Base-by-base conservation (phyloP, 2,329 filamentous ascomycete genomes). In the Fusarium pseudonygamai region DNA sequence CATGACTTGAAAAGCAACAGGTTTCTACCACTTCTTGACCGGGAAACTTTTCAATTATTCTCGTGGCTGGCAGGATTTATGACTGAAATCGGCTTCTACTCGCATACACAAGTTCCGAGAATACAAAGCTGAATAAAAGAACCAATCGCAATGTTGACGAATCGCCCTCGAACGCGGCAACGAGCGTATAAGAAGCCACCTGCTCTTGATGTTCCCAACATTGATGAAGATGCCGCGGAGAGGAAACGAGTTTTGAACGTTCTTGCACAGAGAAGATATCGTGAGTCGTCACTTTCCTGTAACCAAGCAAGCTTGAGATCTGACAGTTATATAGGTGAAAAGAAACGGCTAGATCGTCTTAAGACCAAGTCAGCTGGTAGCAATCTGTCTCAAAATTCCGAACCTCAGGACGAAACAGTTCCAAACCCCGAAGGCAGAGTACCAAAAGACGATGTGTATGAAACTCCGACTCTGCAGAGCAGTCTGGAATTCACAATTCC, bases 231-330 rank as follows among this genome's bases (percentile, higher is more conserved):
- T 78, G 85, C 87, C 3, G 80, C 83, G 6, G 87, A 89, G 78
- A 82, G 87, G 28, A 89, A 89, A 76, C 81, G 87, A 16, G 81
- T 88, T 2, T 71, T 89, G 28, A 89, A 88, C 61, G 85, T 89
- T 15, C 78, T 89, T 40, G 87, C 87, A 2, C 87, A 89, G 68
- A 82, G 87, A 50, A 82, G 87, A 80, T 89, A 89, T 62, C 81
- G 86, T 87, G 72, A 75, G 77, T 67, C 18, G 24, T 22, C 24
- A 6, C 8, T 11, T 11, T 32, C 10, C 15, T 24, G 14, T 20
- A 22, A 14, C 4, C 3, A 7, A 36, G 10, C 37, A 14, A 26
- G 10, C 22, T 20, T 24, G 28, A 16, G 11, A 45, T 39, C 56
- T 75, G 11, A 78, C 57, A 47, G 36, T 18, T 4, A 40, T 18